Percentiles rank a stretch among this genome's conserved stretches.
Evolutionary conservation across 768 basidiomycete genomes (phyloP).

Genomic region (Hericium rajendrae): DNA sequence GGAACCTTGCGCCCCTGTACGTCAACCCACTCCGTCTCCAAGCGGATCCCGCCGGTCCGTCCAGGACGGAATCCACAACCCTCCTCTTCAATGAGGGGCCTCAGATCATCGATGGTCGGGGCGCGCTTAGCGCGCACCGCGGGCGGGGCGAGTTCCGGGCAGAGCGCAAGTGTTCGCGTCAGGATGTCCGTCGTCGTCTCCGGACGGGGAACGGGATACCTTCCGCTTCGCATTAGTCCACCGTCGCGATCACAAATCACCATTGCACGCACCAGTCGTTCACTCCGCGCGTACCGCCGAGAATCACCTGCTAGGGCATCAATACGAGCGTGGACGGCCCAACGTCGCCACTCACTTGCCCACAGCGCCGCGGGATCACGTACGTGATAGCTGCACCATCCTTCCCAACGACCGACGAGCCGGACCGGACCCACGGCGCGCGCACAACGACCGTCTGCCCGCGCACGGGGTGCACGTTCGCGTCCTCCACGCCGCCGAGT

Average conservation of each 20-base stretch:
- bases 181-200: slow-evolving; percentile 56
- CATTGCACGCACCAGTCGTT: slow-evolving; percentile 46
- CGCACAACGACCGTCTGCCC: slow-evolving; percentile 36
- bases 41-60: slow-evolving; percentile 56
- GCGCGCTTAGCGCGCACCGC: slow-evolving; percentile 15
- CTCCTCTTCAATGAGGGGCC: slow-evolving; percentile 28
- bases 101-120: slow-evolving; percentile 30
- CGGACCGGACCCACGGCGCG: slow-evolving; percentile 45
- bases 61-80: slow-evolving; percentile 58
- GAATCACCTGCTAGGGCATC: slow-evolving; percentile 29
- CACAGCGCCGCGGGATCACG: slow-evolving; percentile 52
- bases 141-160: slow-evolving; percentile 24
- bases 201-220: slow-evolving; percentile 56
- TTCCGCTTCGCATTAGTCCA: slow-evolving; percentile 14
- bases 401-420: slow-evolving; percentile 32
- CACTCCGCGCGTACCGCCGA: slow-evolving; percentile 49
- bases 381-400: slow-evolving; percentile 41
- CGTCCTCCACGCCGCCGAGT: slow-evolving; percentile 44
- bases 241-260: neutral
- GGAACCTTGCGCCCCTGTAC: slow-evolving; percentile 28
- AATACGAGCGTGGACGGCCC: neutral
- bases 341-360: slow-evolving; percentile 29
- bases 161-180: slow-evolving; percentile 27
- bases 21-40: slow-evolving; percentile 38
- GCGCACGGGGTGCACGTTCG: slow-evolving; percentile 35